A percentile compares a stretch with the other conserved stretches of the same genome.
Conservation (phyloP, 495 filamentous ascomycete species). For the Pseudoneurospora amorphoporcata region DNA sequence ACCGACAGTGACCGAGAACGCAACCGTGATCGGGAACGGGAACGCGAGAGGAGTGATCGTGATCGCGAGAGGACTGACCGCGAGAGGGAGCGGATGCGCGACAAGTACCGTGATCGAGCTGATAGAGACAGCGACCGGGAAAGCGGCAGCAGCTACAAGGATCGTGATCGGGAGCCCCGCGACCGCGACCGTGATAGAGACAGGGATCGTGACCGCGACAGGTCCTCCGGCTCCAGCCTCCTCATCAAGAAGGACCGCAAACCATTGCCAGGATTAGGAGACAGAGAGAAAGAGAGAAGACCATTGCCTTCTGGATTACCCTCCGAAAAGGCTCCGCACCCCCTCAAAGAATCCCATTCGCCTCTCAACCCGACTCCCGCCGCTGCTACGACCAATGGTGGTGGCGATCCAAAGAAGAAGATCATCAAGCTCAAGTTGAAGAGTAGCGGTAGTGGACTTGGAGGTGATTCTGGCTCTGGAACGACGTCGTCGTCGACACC, state of each 20-base stretch:
- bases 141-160: neutral
- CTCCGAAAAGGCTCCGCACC: neutral
- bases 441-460: neutral
- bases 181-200: neutral
- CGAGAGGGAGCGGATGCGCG: neutral
- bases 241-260: neutral
- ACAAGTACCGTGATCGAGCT: neutral
- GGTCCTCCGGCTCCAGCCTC: neutral
- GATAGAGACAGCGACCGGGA: neutral
- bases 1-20: neutral
- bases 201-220: neutral
- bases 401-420: constrained; percentile 9
- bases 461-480: neutral
- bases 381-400: neutral
- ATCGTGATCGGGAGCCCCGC: neutral
- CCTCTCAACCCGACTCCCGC: neutral
- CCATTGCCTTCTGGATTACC: neutral
- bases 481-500: neutral
- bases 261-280: neutral
- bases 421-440: constrained; percentile 32
- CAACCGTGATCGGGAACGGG: neutral
- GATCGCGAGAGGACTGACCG: neutral
- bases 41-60: neutral
- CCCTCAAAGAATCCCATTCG: neutral
- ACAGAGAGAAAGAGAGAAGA: neutral